Percentiles rank a stretch among this genome's conserved stretches.
These are phyloP conservation scores for Carex arenaria DNA, from an alignment of 202 grass and related monocot species.

Conservation along the genomic window DNA sequence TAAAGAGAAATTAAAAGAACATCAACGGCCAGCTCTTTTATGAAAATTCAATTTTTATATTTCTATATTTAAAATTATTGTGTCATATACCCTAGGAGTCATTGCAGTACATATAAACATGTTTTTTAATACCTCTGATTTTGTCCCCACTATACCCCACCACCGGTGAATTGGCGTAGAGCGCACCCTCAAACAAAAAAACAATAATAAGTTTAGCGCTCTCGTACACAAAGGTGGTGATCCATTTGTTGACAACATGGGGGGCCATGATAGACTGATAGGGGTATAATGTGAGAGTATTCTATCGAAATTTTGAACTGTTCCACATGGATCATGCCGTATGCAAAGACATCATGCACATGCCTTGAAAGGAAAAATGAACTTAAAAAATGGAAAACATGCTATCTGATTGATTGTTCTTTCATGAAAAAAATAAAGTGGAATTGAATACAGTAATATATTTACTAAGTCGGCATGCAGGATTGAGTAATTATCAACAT, in stretches of 20 bases:
- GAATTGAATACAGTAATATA: background rate
- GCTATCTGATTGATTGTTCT: background rate
- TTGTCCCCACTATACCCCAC: background rate
- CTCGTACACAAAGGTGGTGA: background rate
- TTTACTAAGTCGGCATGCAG: background rate
- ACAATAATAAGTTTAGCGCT: background rate
- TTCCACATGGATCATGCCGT: background rate
- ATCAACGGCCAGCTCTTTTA: no score
- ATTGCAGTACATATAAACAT: background rate
- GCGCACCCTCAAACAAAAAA: background rate
- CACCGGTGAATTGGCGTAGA: background rate
- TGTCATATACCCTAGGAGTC: no score
- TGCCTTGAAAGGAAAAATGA: background rate
- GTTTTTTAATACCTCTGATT: background rate
- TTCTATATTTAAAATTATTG: no score
- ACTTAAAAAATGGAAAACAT: background rate
- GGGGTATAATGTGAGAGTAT: background rate
- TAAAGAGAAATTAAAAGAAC: no score
- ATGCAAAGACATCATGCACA: conserved; percentile 3
- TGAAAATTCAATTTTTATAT: no score
- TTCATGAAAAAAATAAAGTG: background rate
- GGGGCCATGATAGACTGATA: background rate
- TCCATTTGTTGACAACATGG: background rate
- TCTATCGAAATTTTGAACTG: background rate
- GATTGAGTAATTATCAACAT: background rate